Conservation (phyloP, 768 basidiomycete species). For the Phaeolepiota aurea region DNA sequence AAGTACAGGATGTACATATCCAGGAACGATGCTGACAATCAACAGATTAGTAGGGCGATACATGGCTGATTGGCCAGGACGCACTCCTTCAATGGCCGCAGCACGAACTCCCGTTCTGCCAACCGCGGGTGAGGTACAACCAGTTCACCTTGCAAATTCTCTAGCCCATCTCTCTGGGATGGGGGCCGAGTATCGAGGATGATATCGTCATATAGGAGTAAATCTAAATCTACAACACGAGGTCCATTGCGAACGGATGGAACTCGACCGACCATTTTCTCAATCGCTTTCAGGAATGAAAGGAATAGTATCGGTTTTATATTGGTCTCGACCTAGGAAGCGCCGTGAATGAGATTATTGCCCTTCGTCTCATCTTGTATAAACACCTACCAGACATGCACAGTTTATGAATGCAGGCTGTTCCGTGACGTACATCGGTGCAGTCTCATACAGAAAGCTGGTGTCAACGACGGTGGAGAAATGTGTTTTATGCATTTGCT, state of each 20-base stretch:
- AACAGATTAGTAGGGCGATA: neutral
- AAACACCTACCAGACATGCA: slow-evolving; percentile 69
- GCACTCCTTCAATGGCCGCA: slow-evolving; percentile 84
- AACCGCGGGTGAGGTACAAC: slow-evolving; percentile 81
- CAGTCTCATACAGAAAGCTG: slow-evolving; percentile 87
- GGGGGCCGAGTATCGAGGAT: slow-evolving; percentile 50
- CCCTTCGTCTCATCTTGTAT: too few species aligned
- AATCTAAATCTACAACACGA: slow-evolving; percentile 82
- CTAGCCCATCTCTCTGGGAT: slow-evolving; percentile 28
- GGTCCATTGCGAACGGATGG: slow-evolving; percentile 82
- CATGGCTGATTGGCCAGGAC: slow-evolving; percentile 15
- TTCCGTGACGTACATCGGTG: slow-evolving; percentile 92
- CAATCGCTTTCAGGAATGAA: slow-evolving; percentile 60
- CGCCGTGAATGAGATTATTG: neutral
- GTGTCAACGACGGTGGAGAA: slow-evolving; percentile 53
- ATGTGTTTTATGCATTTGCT: slow-evolving; percentile 8
- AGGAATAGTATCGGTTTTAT: slow-evolving; percentile 54
- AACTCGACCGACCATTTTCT: slow-evolving; percentile 66
- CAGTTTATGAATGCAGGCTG: slow-evolving; percentile 88
- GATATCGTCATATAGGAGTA: slow-evolving; percentile 63
- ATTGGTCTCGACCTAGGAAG: slow-evolving; percentile 66
- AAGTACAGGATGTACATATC: slow-evolving; percentile 56
- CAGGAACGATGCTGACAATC: slow-evolving; percentile 65
- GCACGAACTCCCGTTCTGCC: slow-evolving; percentile 84
- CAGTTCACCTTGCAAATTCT: slow-evolving; percentile 58